Evolutionary conservation across 1,139 yeast genomes (phyloP).

Genomic region (Pichia sp.): DNA sequence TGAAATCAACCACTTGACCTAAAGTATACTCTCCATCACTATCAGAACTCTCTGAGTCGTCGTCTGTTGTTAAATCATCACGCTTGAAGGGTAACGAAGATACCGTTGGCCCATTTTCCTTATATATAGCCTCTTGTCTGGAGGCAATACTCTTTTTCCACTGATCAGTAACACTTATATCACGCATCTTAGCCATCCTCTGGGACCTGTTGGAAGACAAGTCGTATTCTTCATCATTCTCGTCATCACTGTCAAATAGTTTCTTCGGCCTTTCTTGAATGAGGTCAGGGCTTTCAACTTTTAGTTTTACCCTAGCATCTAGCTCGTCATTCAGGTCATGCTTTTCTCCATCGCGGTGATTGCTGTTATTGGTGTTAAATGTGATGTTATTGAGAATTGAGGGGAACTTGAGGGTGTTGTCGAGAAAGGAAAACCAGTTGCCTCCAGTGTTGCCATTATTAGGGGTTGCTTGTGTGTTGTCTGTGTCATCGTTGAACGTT

Average conservation of each 20-base stretch:
- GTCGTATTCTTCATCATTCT: constrained; percentile 16
- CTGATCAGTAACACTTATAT: constrained; percentile 5
- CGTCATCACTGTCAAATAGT: constrained; percentile 27
- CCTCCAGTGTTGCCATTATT: background rate
- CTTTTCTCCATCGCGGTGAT: background rate
- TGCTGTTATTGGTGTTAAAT: constrained; percentile 4
- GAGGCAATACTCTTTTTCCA: constrained; percentile 15
- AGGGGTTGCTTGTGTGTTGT: background rate
- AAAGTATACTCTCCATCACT: constrained; percentile 21
- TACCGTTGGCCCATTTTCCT: constrained; percentile 5
- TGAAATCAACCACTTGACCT: constrained; percentile 26
- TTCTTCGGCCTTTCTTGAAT: constrained; percentile 22
- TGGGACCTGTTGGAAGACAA: background rate
- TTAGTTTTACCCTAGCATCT: constrained; percentile 8
- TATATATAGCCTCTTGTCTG: constrained; percentile 14
- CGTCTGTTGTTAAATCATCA: background rate
- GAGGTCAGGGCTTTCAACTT: constrained; percentile 20
- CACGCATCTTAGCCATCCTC: background rate
- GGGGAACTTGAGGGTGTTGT: constrained; percentile 13
- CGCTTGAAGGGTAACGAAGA: constrained; percentile 7
- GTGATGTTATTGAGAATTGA: constrained; percentile 9
- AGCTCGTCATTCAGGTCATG: constrained; percentile 4
- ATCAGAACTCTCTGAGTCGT: constrained; percentile 4
- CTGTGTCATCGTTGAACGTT: background rate
- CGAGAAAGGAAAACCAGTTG: constrained; percentile 11